Evolutionary conservation across 805 yeast species (phyloP), one percentile per base, ranked within the genome.

Genomic region (Kodamaea laetipori): DNA sequence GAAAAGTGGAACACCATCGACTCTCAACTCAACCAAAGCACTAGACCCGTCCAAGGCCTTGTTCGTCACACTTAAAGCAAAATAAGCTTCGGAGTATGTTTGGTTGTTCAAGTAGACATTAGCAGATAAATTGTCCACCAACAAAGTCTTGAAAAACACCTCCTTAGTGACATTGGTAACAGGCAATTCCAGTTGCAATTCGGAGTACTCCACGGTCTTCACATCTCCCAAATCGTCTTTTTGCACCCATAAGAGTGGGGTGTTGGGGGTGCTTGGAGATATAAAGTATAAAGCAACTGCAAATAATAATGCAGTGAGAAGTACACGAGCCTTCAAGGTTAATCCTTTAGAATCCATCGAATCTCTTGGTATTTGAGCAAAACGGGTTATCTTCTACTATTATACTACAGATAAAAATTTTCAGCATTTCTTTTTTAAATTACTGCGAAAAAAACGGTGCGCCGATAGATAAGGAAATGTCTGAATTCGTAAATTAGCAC

Each of bases 1-100:
- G 64, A 65, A 61, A 24, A 61, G 43, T 16, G 67, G 60, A 33
- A 27, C 43, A 7, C 50, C 59, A 31, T 46, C 64, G 23, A 60
- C 45, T 16, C 49, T 46, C 18, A 62, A 41, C 44, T 62, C 65
- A 24, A 55, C 56, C 17, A 62, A 53, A 4, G 32, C 39, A 37
- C 6, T 27, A 16, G 25, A 17, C 15, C 27, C 11, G 47, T 46
- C 52, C 36, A 13, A 55, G 52, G 46, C 45, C 34, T 52, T 44
- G 32, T 52, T 48, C 24, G 65, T 49, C 45, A 62, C 50, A 42
- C 60, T 62, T 41, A 62, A 55, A 13, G 57, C 52, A 28, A 62
- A 46, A 26, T 46, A 50, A 38, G 50, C 65, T 28, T 56, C 60
- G 19, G 60, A 55, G 52, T 50, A 59, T n/a, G 38, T 35, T 13